Conservation (phyloP, 2,329 filamentous ascomycete species). For the Grosmannia penicillata region DNA sequence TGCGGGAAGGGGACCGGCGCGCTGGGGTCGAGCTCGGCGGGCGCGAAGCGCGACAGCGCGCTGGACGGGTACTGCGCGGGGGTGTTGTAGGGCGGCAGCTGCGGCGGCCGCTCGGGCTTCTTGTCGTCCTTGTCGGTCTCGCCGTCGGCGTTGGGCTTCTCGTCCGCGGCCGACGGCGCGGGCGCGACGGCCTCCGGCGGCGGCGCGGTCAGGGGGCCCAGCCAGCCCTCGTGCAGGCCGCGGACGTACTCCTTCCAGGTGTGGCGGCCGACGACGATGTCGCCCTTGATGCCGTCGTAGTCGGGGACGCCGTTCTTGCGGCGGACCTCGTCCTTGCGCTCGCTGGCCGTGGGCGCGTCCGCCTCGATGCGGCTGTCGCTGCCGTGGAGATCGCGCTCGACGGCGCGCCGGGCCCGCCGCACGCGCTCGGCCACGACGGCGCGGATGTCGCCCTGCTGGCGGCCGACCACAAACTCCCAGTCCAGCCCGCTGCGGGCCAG, state of each 20-base stretch:
- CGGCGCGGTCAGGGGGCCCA: conserved; percentile 65
- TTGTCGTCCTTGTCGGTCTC: conserved; percentile 39
- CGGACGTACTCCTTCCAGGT: conserved; percentile 96
- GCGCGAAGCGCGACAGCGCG: conserved; percentile 48
- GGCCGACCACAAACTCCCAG: conserved; percentile 89
- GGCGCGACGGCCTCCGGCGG: conserved; percentile 14
- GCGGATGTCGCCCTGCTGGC: conserved; percentile 82
- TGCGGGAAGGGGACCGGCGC: conserved; percentile 68
- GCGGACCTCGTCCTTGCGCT: conserved; percentile 47
- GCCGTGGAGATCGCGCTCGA: conserved; percentile 28
- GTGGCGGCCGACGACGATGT: conserved; percentile 79
- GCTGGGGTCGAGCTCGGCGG: conserved; percentile 58
- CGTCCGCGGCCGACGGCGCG: conserved; percentile 9
- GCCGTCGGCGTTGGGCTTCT: conserved; percentile 28
- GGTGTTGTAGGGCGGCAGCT: conserved; percentile 59
- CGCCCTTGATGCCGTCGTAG: conserved; percentile 62
- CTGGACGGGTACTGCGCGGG: conserved; percentile 57
- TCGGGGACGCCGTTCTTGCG: conserved; percentile 51
- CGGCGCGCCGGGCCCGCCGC: conserved; percentile 50
- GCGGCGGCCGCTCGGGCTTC: conserved; percentile 43
- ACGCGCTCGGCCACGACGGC: conserved; percentile 78
- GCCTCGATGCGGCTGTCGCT: conserved; percentile 23
- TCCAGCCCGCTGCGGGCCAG: conserved; percentile 80
- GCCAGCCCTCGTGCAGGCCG: conserved; percentile 89
- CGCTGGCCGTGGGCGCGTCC: conserved; percentile 38